phyloP scores from a whole-genome alignment of 768 basidiomycete genomes.

The Coprinopsis strossmayeri region DNA sequence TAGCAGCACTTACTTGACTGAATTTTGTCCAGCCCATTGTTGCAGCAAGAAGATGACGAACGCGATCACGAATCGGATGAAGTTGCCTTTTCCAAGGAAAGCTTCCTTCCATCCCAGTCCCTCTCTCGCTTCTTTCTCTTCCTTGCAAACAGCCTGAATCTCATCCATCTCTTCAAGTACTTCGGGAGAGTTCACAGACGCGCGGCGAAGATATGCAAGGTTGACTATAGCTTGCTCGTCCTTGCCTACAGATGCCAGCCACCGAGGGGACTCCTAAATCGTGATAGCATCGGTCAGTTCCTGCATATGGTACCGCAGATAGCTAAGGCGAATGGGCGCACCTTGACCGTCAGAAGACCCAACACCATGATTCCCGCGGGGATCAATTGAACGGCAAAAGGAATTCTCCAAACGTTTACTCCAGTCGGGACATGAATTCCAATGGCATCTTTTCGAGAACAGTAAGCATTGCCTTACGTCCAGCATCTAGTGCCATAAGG shows the following conservation, averaged over 20 bases:
- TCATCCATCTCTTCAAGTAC: slow-evolving; percentile 65
- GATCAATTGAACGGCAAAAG: slow-evolving; percentile 70
- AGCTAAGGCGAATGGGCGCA: slow-evolving; percentile 11
- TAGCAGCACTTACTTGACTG: slow-evolving; percentile 41
- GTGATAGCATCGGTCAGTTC: no score
- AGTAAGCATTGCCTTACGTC: no score
- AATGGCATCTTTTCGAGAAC: slow-evolving; percentile 43
- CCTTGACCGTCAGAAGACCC: slow-evolving; percentile 63
- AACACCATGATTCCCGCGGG: slow-evolving; percentile 66
- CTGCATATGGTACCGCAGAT: background rate
- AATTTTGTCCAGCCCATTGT: slow-evolving; percentile 83
- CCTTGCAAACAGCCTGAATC: slow-evolving; percentile 72
- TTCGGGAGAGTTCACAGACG: slow-evolving; percentile 30
- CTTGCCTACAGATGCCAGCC: slow-evolving; percentile 61
- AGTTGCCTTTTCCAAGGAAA: slow-evolving; percentile 78
- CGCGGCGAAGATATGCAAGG: slow-evolving; percentile 58
- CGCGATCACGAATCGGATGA: slow-evolving; percentile 79
- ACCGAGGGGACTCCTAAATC: slow-evolving; percentile 70
- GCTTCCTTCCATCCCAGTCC: slow-evolving; percentile 65
- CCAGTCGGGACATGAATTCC: slow-evolving; percentile 43
- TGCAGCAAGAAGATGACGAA: slow-evolving; percentile 74
- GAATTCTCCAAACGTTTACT: slow-evolving; percentile 58
- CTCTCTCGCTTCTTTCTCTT: slow-evolving; percentile 61
- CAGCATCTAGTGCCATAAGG: no score
- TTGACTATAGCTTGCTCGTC: slow-evolving; percentile 46